phyloP scores from a whole-genome alignment of 2,329 filamentous ascomycete genomes.

The Dissoconium aciculare region DNA sequence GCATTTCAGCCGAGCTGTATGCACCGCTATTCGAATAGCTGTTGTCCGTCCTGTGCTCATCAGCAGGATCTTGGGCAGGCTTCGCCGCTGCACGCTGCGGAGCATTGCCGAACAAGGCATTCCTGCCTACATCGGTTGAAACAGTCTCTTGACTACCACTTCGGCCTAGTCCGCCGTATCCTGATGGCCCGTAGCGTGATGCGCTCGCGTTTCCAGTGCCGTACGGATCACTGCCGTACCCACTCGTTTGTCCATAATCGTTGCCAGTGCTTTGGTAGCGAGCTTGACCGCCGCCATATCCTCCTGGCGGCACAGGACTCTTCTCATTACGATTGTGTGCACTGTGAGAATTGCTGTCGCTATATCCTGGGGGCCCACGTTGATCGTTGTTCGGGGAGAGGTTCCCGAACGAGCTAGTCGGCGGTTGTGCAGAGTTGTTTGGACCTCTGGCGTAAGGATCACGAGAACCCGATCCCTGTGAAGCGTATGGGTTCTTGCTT shows the following conservation, averaged over 20 bases:
- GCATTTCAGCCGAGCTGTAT: slow-evolving; percentile 17
- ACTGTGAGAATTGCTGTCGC: slow-evolving; percentile 3
- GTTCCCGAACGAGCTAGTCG: slow-evolving; percentile 20
- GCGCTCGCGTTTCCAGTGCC: slow-evolving; percentile 25
- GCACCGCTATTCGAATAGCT: slow-evolving; percentile 21
- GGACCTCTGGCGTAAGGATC: slow-evolving; percentile 20
- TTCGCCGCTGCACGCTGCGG: slow-evolving; percentile 36
- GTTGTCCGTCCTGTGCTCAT: slow-evolving; percentile 17
- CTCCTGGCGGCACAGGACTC: slow-evolving; percentile 29
- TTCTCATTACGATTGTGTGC: slow-evolving; percentile 29
- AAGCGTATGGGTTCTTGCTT: slow-evolving; percentile 22
- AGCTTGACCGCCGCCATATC: slow-evolving; percentile 27
- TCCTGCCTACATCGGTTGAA: slow-evolving; percentile 41
- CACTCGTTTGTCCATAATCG: slow-evolving; percentile 29
- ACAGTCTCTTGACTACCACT: slow-evolving; percentile 35
- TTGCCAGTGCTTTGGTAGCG: slow-evolving; percentile 16
- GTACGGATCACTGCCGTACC: slow-evolving; percentile 40
- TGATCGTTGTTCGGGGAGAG: slow-evolving; percentile 15
- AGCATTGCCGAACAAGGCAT: slow-evolving; percentile 50
- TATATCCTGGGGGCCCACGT: slow-evolving; percentile 23
- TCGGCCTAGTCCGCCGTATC: slow-evolving; percentile 42
- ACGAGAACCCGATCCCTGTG: slow-evolving; percentile 8
- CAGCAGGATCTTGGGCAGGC: slow-evolving; percentile 20
- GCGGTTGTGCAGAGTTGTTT: slow-evolving; percentile 16
- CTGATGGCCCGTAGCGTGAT: slow-evolving; percentile 34